A percentile compares a stretch with the other conserved stretches of the same genome.
phyloP scores from a whole-genome alignment of 2,329 filamentous ascomycete species.

The Dothideomycetes sp. region DNA sequence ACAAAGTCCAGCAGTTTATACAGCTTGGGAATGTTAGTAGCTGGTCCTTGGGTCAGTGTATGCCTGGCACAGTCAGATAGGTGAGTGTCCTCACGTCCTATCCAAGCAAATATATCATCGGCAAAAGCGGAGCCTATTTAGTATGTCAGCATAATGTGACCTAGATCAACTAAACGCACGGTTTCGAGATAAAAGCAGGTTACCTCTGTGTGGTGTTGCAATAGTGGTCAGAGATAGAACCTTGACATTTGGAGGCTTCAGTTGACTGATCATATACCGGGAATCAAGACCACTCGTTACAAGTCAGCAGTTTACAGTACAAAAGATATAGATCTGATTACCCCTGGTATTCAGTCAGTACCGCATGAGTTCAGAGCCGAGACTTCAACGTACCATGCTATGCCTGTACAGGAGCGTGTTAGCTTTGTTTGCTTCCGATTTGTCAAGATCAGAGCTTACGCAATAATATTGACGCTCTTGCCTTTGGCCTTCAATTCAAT shows the following conservation, averaged over 20 bases:
- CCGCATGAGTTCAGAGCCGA: not conserved
- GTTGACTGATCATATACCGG: conserved; percentile 51
- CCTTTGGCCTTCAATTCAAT: conserved; percentile 44
- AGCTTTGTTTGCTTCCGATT: no score
- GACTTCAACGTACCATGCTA: conserved; percentile 32
- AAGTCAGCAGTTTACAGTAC: not conserved
- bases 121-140: conserved; percentile 44
- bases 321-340: conserved; percentile 12
- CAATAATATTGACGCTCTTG: conserved; percentile 53
- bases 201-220: conserved; percentile 48
- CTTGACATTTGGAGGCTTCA: conserved; percentile 56
- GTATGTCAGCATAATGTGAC: conserved; percentile 5
- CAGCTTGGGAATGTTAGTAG: conserved; percentile 40
- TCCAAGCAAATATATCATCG: conserved; percentile 48
- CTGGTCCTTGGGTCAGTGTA: conserved; percentile 10
- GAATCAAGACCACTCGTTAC: conserved; percentile 46
- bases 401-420: conserved; percentile 39
- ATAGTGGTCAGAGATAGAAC: conserved; percentile 59
- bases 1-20: conserved; percentile 45
- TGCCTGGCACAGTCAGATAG: conserved; percentile 26
- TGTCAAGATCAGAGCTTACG: conserved; percentile 30
- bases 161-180: not conserved
- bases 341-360: conserved; percentile 20
- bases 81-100: conserved; percentile 33
- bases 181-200: conserved; percentile 7